Conservation (phyloP, 164 flowering plant species). For the Brasenia schreberi region DNA sequence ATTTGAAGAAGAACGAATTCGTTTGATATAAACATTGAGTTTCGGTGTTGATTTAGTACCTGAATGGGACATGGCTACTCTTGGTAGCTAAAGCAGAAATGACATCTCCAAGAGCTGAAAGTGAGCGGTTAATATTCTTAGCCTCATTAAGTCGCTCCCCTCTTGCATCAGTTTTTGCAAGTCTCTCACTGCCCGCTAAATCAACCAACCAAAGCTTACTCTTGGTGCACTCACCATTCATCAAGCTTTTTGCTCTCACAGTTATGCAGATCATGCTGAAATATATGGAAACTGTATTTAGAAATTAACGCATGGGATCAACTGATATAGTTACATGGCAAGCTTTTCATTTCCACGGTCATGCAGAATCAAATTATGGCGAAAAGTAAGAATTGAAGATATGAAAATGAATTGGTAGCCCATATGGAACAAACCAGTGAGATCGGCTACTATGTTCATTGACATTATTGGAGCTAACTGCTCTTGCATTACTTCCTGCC, state of each 20-base stretch:
- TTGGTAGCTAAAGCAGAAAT: slow-evolving; percentile 73
- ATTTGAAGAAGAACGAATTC: neutral
- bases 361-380: too few relatives aligned
- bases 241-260: slow-evolving; percentile 58
- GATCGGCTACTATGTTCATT: slow-evolving; percentile 93
- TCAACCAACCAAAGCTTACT: slow-evolving; percentile 97
- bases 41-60: slow-evolving; percentile 21
- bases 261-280: slow-evolving; percentile 73
- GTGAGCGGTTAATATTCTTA: slow-evolving; percentile 74
- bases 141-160: slow-evolving; percentile 93
- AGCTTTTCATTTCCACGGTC: too few relatives aligned
- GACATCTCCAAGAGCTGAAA: slow-evolving; percentile 92
- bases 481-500: slow-evolving; percentile 74
- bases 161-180: slow-evolving; percentile 75
- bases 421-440: slow-evolving; percentile 43
- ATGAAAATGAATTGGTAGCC: neutral
- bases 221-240: slow-evolving; percentile 71
- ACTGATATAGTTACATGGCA: too few relatives aligned
- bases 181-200: slow-evolving; percentile 89
- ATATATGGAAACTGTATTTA: neutral
- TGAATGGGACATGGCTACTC: slow-evolving; percentile 80
- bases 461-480: slow-evolving; percentile 78
- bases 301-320: neutral
- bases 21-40: neutral
- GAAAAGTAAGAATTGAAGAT: neutral